Evolutionary conservation across 371 early-diverging fungal species (phyloP), one percentile per base, ranked within the genome.

Genomic region (Batkoa obscura): DNA sequence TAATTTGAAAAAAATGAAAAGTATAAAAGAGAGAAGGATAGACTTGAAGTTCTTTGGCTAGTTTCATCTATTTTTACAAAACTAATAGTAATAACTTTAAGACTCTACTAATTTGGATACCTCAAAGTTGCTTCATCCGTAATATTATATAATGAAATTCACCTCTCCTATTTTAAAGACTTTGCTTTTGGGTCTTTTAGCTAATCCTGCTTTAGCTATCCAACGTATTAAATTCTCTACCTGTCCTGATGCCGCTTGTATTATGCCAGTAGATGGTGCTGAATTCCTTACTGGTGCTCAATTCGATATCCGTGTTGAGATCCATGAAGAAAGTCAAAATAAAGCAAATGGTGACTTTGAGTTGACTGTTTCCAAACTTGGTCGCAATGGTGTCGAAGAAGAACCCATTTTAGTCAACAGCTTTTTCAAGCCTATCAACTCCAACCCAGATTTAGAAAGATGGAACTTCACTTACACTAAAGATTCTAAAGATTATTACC

Each of bases 261-360:
- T 48, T 6, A 6, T 50, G 4, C 50, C 50, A 37, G 30, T 31
- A 3, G 50, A 55, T 15, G 43, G 78, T 12, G 68, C 74, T 5
- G 68, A 72, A 59, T 75, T 78, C 56, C 56, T 78, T 13, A 70
- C 74, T 46, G 78, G 75, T 43, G 56, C 73, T 13, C 66, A 64
- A 56, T 78, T 78, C 59, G 78, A 78, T 46, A 64, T 75, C 39
- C 66, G 78, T 35, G 74, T 78, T 17, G 78, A 78, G 62, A 59
- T 75, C 41, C 78, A 78, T 55, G 73, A 72, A 34, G 75, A 78
- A 59, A 64, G 70, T 45, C 61, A 62, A 41, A 64, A 71, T 49
- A 72, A 72, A 48, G 6, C 5, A 31, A 5, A 5, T 48, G 48
- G 6, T 9, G 48, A 23, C 32, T 41, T 41, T 15, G 38, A 53